Evolutionary conservation across 768 basidiomycete species (phyloP), one percentile per base, ranked within the genome.

Genomic region (Neoboletus magnificus): DNA sequence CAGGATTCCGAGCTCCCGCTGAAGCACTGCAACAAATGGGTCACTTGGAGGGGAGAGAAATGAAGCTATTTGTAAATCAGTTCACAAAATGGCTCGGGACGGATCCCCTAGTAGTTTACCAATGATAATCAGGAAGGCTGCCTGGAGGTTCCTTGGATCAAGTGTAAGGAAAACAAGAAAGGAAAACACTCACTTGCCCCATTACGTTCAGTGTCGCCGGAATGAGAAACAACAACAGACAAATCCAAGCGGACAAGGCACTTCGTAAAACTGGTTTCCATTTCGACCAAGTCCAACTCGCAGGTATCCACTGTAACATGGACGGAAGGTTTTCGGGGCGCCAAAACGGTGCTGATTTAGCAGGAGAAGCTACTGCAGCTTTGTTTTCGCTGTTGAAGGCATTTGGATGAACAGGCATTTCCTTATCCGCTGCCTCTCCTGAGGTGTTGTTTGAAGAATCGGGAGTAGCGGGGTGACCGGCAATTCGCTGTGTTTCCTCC

Each of bases 1-100:
- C n/a, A 87, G 55, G 35, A 85, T 80, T 7, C 80, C 72, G 10
- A 80, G 42, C 62, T 89, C 86, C 2, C 86, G 82, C 63, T 89
- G 87, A 15, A 87, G 64, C 4, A 86, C 84, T 5, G 78, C 74
- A n/a, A 86, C 71, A 62, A 89, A 87, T 1, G 86, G 84, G 51
- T 87, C 87, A 22, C 64, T 73, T 1, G 89, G 87, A 1, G 89
- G 85, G 4, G 85, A 85, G 4, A 91, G 60, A 58, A 89, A 81
- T 0, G 83, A 72, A 4, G 81, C 87, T 87, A 50, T 15, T 52
- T 1, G 20, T 48, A 2, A 20, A 49, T 46, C 11, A 43, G 61
- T 44, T 57, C 51, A 39, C 33, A 23, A 29, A 18, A 50, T 53
- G 25, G 3, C 5, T 22, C 1, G 6, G 15, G 11, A 39, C 16